phyloP scores from a whole-genome alignment of 2,329 filamentous ascomycete genomes.

The Ascochyta koolunga region DNA sequence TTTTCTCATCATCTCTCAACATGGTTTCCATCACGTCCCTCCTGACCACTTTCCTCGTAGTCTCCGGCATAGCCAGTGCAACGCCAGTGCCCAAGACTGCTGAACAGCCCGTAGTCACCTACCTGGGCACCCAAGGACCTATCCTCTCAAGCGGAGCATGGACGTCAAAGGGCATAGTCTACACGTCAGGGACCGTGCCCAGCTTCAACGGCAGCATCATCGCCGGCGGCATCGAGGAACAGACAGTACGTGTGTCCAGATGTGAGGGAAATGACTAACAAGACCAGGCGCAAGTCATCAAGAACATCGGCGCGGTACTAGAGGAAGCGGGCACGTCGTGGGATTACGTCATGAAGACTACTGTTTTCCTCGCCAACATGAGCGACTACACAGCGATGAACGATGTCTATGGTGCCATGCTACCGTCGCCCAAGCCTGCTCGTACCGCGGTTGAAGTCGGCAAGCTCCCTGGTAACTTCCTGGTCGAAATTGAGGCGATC shows the following conservation, averaged over 20 bases:
- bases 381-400: conserved; percentile 44
- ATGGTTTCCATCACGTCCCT: conserved; percentile 35
- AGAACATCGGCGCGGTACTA: conserved; percentile 39
- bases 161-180: conserved; percentile 41
- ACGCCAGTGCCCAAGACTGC: conserved; percentile 30
- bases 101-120: conserved; percentile 37
- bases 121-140: conserved; percentile 39
- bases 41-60: conserved; percentile 24
- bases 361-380: conserved; percentile 42
- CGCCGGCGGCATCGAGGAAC: conserved; percentile 32
- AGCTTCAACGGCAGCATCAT: conserved; percentile 37
- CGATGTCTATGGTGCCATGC: conserved; percentile 38
- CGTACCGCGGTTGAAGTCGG: conserved; percentile 40
- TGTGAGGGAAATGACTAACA: not conserved
- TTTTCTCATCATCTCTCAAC: not conserved
- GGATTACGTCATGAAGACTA: conserved; percentile 44
- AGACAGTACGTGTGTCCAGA: conserved; percentile 28
- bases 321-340: conserved; percentile 42
- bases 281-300: conserved; percentile 40
- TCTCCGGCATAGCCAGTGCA: conserved; percentile 23
- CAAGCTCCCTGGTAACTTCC: conserved; percentile 39
- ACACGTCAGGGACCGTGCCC: conserved; percentile 39
- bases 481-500: conserved; percentile 43
- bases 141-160: conserved; percentile 39
- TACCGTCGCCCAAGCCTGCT: conserved; percentile 39